phyloP scores from a whole-genome alignment of 2,329 filamentous ascomycete species.

The Diaporthe sp. region DNA sequence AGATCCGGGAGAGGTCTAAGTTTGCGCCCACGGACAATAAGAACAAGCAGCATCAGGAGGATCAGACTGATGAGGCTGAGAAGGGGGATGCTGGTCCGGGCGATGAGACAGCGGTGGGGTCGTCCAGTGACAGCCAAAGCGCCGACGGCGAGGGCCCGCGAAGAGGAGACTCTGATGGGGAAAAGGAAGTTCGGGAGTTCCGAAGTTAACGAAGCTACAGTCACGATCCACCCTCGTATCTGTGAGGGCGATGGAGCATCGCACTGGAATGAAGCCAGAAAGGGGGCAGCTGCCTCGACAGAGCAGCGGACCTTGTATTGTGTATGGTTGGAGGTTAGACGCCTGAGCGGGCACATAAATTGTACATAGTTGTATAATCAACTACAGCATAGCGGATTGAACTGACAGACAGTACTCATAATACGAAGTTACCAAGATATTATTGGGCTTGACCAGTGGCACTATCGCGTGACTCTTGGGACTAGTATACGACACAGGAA shows the following conservation, averaged over 20 bases:
- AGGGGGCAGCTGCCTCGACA: neutral
- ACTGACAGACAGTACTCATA: neutral
- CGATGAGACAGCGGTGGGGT: neutral
- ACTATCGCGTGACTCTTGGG: neutral
- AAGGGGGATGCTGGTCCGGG: constrained; percentile 15
- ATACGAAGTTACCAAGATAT: neutral
- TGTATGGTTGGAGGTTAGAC: neutral
- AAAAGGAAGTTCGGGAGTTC: neutral
- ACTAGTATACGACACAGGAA: neutral
- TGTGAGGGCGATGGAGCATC: no score
- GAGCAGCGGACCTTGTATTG: neutral
- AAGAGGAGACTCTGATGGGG: neutral
- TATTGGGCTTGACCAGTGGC: neutral
- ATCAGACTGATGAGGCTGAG: constrained; percentile 26
- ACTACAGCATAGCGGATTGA: constrained; percentile 2
- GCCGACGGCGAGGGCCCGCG: neutral
- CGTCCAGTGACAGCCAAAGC: constrained; percentile 12
- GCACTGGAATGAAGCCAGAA: neutral
- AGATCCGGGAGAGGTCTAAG: constrained; percentile 50
- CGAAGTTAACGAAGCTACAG: neutral
- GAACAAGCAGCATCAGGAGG: neutral
- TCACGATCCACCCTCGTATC: neutral
- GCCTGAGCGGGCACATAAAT: neutral
- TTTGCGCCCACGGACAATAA: constrained; percentile 30
- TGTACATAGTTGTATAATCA: neutral